phyloP scores from a whole-genome alignment of 2,329 filamentous ascomycete genomes.

The Paraphoma chrysanthemicola region DNA sequence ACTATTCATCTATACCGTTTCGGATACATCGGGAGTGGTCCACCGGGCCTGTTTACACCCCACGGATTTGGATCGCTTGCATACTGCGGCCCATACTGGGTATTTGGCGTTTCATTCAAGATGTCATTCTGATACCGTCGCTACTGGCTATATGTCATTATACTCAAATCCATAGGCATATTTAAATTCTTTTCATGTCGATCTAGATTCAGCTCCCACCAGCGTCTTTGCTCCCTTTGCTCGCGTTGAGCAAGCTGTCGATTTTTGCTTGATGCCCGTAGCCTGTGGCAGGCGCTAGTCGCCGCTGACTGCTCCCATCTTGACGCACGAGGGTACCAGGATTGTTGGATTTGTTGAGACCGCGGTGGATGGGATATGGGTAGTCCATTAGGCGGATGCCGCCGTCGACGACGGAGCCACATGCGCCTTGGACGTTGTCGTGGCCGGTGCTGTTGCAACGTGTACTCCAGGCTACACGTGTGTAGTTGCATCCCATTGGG shows the following conservation, averaged over 20 bases:
- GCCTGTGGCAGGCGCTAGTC: neutral
- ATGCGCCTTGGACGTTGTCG: neutral
- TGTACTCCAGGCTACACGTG: neutral
- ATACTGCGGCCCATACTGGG: neutral
- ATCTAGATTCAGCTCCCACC: neutral
- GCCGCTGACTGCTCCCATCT: neutral
- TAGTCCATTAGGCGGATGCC: neutral
- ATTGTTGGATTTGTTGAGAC: neutral
- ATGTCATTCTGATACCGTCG: neutral
- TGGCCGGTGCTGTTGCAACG: neutral
- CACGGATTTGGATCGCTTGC: neutral
- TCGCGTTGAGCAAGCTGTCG: neutral
- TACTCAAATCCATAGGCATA: neutral
- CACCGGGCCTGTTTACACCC: neutral
- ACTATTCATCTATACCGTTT: no score
- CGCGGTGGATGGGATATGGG: neutral
- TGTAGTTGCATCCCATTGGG: neutral
- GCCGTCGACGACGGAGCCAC: neutral
- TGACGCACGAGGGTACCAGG: neutral
- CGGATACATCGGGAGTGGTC: neutral
- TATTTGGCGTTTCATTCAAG: neutral
- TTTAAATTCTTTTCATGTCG: neutral
- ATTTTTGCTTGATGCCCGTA: neutral
- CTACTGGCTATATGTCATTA: neutral
- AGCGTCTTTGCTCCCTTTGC: neutral